Percentiles rank a stretch among this genome's conserved stretches.
These are phyloP conservation scores for Populus ilicifolia DNA, from an alignment of 345 rosid genomes.

Conservation along the genomic window DNA sequence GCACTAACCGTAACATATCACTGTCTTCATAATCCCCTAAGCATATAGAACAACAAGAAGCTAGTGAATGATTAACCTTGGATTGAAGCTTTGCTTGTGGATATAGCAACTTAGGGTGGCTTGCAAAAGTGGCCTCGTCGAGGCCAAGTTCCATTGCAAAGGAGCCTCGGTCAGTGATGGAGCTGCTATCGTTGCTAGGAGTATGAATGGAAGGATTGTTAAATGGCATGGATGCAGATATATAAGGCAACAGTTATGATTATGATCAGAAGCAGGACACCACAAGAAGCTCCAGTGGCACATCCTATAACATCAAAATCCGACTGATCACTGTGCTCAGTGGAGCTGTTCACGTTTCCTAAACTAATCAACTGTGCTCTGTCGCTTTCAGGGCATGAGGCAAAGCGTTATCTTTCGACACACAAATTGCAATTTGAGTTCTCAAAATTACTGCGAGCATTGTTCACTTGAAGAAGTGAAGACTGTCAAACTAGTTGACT, in stretches of 20 bases:
- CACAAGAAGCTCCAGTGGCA: background rate
- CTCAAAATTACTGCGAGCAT: background rate
- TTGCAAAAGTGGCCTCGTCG: slow-evolving; percentile 27
- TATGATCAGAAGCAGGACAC: background rate
- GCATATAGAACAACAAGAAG: slow-evolving; percentile 32
- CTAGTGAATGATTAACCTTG: background rate
- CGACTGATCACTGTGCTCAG: background rate
- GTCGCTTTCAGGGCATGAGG: background rate
- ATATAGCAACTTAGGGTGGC: slow-evolving; percentile 35
- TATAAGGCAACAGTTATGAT: background rate
- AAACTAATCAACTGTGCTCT: too few species aligned
- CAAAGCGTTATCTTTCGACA: background rate
- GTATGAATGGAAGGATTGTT: background rate
- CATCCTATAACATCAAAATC: background rate
- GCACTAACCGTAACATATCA: slow-evolving; percentile 23
- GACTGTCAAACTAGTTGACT: background rate
- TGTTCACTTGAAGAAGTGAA: background rate
- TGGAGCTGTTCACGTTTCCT: too few species aligned
- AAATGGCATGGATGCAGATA: background rate
- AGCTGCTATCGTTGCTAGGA: background rate
- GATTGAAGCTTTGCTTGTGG: slow-evolving; percentile 11
- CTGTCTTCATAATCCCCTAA: slow-evolving; percentile 24
- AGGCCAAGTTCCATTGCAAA: slow-evolving; percentile 20
- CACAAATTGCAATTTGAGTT: background rate
- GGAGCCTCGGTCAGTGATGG: background rate